phyloP scores from a whole-genome alignment of 768 basidiomycete genomes.

The Termitomyces sp. region DNA sequence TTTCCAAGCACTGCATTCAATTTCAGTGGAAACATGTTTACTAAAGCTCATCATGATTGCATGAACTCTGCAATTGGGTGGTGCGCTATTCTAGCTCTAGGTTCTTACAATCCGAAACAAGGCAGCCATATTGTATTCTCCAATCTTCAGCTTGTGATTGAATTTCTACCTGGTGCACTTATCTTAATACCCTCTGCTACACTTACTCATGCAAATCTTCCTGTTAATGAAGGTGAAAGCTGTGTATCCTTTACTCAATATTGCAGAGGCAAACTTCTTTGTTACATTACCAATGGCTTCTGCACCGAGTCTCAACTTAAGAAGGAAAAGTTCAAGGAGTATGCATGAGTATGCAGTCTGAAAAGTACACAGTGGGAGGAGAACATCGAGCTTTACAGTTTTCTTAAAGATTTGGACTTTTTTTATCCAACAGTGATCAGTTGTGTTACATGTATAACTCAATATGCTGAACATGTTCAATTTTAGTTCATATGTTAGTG shows the following conservation, averaged over 20 bases:
- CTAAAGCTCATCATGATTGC: too few relatives aligned
- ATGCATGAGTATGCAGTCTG: not conserved
- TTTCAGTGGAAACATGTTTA: too few relatives aligned
- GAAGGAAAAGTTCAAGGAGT: not conserved
- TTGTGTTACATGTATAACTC: too few relatives aligned
- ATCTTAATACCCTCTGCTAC: constrained; percentile 27
- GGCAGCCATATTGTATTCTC: constrained; percentile 29
- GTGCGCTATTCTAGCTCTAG: constrained; percentile 28
- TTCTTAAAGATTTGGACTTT: not conserved
- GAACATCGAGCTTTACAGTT: not conserved
- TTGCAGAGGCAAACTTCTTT: constrained; percentile 22
- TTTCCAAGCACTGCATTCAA: constrained; percentile 23
- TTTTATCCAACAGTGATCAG: not conserved
- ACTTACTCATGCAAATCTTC: constrained; percentile 21
- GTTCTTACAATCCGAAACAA: constrained; percentile 25
- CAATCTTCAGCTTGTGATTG: constrained; percentile 14
- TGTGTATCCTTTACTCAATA: too few relatives aligned
- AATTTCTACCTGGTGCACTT: constrained; percentile 18
- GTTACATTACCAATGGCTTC: constrained; percentile 20
- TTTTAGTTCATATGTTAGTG: too few relatives aligned
- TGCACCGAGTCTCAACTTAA: constrained; percentile 2
- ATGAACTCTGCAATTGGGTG: constrained; percentile 27
- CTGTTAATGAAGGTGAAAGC: too few relatives aligned
- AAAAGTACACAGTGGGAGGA: not conserved
- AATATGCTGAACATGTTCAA: too few relatives aligned